Conservation (phyloP, 345 rosid species). For the Clausena lansium region DNA sequence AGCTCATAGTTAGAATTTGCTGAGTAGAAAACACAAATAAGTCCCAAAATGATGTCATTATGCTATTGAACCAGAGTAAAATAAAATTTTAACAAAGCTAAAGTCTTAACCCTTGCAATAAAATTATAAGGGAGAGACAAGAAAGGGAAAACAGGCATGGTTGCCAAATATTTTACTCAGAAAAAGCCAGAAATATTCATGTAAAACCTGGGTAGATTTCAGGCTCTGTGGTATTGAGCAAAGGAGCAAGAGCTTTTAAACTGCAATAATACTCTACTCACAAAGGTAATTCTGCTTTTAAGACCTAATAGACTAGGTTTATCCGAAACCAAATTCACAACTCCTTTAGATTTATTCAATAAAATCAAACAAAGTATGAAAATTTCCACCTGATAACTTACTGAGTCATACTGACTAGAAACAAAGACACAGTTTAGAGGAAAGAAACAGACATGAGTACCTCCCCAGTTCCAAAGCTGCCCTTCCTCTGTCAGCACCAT, state of each 20-base stretch:
- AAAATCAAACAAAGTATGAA: too few species aligned
- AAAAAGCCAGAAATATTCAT: neutral
- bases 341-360: neutral
- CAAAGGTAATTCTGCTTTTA: neutral
- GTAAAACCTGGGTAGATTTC: neutral
- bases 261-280: neutral
- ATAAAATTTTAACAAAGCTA: neutral
- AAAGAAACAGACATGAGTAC: slow-evolving; percentile 25
- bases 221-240: neutral
- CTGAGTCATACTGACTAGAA: neutral
- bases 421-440: neutral
- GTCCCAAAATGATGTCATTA: neutral
- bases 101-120: neutral
- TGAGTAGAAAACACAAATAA: slow-evolving; percentile 21
- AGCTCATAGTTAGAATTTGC: slow-evolving; percentile 94
- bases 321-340: neutral
- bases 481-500: slow-evolving; percentile 70
- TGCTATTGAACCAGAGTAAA: neutral
- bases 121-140: neutral
- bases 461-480: slow-evolving; percentile 97
- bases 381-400: neutral
- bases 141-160: neutral
- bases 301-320: neutral
- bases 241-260: neutral
- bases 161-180: neutral